Conservation (phyloP, 225 moss, liverwort and hornwort genomes). For the Bryoerythrophyllum caledonicum region DNA sequence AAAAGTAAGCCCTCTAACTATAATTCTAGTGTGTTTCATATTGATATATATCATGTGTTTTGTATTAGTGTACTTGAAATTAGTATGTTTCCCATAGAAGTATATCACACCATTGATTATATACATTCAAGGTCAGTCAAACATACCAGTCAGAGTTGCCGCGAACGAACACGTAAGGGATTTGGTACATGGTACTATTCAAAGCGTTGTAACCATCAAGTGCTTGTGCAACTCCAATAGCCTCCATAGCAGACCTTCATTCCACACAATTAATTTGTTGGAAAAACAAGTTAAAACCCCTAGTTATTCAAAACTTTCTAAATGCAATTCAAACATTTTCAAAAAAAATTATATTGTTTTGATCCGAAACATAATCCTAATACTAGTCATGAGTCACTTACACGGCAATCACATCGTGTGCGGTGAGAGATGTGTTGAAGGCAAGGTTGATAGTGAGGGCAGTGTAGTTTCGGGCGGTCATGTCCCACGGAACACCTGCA, state of each 20-base stretch:
- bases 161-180: slow-evolving; percentile 43
- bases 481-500: slow-evolving; percentile 52
- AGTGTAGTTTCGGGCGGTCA: slow-evolving; percentile 48
- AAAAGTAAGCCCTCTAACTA: no score
- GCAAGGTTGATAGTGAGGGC: slow-evolving; percentile 54
- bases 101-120: slow-evolving; percentile 16
- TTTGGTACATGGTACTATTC: slow-evolving; percentile 21
- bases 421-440: slow-evolving; percentile 44
- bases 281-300: neutral
- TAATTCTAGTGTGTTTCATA: no score
- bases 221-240: slow-evolving; percentile 50
- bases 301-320: neutral
- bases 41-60: no score
- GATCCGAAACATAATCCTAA: no score
- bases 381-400: slow-evolving; percentile 1
- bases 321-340: no score
- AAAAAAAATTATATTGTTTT: no score
- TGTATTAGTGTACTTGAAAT: no score
- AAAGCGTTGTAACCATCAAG: slow-evolving; percentile 37
- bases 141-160: slow-evolving; percentile 50
- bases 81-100: neutral
- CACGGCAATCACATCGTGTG: slow-evolving; percentile 47
- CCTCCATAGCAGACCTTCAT: slow-evolving; percentile 57
- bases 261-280: neutral
- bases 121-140: neutral